Conservation (phyloP, 2,329 filamentous ascomycete species). For the Aspergillus novoparasiticus region DNA sequence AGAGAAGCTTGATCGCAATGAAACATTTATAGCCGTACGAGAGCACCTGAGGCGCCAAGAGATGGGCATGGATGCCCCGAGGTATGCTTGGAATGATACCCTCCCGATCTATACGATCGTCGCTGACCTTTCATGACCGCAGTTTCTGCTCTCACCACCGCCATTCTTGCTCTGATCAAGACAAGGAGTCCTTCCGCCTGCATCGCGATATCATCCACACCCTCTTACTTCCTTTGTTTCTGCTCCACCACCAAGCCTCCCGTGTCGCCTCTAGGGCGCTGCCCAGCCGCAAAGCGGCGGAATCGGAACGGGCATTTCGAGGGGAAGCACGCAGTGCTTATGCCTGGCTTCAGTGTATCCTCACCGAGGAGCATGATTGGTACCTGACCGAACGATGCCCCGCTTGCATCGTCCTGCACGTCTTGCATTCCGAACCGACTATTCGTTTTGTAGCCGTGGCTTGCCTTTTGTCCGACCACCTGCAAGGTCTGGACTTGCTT, state of each 20-base stretch:
- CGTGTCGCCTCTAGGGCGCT: constrained; percentile 54
- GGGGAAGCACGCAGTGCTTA: constrained; percentile 60
- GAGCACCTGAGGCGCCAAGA: constrained; percentile 40
- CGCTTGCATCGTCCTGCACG: constrained; percentile 46
- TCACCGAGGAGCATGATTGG: constrained; percentile 61
- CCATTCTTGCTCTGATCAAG: constrained; percentile 31
- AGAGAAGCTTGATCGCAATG: constrained; percentile 36
- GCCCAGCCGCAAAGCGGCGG: constrained; percentile 50
- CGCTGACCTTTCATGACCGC: constrained; percentile 12
- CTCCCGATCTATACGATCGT: background rate
- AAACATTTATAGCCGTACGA: constrained; percentile 37
- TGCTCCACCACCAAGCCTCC: constrained; percentile 59
- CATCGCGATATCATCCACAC: constrained; percentile 63
- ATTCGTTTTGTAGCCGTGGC: constrained; percentile 47
- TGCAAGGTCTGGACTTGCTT: constrained; percentile 29
- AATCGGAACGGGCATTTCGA: constrained; percentile 60
- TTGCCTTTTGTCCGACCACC: constrained; percentile 41
- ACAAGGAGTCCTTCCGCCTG: constrained; percentile 46
- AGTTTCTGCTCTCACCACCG: constrained; percentile 43
- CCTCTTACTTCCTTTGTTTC: constrained; percentile 59
- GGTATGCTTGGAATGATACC: constrained; percentile 20
- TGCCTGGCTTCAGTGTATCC: constrained; percentile 61
- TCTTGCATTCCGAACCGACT: constrained; percentile 48
- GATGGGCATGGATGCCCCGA: constrained; percentile 36
- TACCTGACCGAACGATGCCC: constrained; percentile 60